phyloP scores from a whole-genome alignment of 495 filamentous ascomycete species.

The Aspergillus sclerotioniger region DNA sequence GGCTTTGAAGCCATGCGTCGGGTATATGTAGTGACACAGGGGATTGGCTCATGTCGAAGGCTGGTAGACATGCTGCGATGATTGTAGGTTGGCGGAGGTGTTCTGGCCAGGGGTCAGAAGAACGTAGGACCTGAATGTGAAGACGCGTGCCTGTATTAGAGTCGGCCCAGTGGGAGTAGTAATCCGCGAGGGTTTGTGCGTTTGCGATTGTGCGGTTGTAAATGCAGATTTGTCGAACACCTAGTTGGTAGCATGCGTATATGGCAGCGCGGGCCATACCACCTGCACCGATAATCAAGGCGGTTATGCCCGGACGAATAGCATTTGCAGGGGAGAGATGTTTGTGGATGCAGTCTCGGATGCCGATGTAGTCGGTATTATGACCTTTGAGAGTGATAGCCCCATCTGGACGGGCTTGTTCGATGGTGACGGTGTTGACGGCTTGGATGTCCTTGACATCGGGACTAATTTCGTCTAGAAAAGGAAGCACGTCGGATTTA shows the following conservation, averaged over 20 bases:
- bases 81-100: slow-evolving; percentile 61
- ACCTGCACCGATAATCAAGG: slow-evolving; percentile 58
- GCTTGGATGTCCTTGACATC: slow-evolving; percentile 63
- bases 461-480: slow-evolving; percentile 58
- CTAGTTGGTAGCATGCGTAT: slow-evolving; percentile 58
- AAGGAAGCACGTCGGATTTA: slow-evolving; percentile 59
- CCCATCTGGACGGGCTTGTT: slow-evolving; percentile 29
- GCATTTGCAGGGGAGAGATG: slow-evolving; percentile 47
- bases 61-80: slow-evolving; percentile 66
- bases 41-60: slow-evolving; percentile 50
- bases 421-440: slow-evolving; percentile 62
- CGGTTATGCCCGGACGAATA: slow-evolving; percentile 48
- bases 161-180: slow-evolving; percentile 28
- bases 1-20: slow-evolving; percentile 63
- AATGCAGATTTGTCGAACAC: slow-evolving; percentile 57
- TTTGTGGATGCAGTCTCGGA: slow-evolving; percentile 59
- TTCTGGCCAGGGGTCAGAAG: slow-evolving; percentile 51
- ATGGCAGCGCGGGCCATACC: slow-evolving; percentile 63
- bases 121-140: slow-evolving; percentile 47
- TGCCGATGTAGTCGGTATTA: slow-evolving; percentile 68
- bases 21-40: slow-evolving; percentile 63
- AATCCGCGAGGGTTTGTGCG: slow-evolving; percentile 49
- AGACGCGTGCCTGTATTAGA: slow-evolving; percentile 29
- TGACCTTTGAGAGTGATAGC: slow-evolving; percentile 50
- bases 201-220: slow-evolving; percentile 59